A percentile compares a stretch with the other conserved stretches of the same genome.
Conservation (phyloP, 2,329 filamentous ascomycete genomes). For the Cryphonectria naterciae region DNA sequence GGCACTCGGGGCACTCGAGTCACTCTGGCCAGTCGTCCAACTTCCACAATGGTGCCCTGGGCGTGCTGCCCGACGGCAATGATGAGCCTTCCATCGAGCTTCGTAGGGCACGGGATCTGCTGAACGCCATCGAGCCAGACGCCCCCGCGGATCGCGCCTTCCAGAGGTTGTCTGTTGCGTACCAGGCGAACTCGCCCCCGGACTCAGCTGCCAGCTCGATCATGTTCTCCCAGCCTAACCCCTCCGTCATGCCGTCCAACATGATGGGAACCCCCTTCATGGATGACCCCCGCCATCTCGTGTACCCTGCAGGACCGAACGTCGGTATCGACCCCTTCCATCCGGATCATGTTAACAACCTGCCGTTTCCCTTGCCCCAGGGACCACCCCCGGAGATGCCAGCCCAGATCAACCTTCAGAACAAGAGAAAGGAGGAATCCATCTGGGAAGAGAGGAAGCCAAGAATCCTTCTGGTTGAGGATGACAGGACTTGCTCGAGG, state of each 20-base stretch:
- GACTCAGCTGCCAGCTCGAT: conserved; percentile 54
- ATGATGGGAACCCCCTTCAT: conserved; percentile 57
- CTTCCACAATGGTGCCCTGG: conserved; percentile 46
- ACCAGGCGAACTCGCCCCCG: conserved; percentile 53
- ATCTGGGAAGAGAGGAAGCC: conserved; percentile 69
- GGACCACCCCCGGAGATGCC: conserved; percentile 57
- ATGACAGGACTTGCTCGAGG: conserved; percentile 68
- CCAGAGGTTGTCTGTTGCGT: conserved; percentile 58
- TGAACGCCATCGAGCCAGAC: conserved; percentile 57
- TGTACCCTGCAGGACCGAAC: conserved; percentile 89
- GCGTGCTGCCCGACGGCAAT: conserved; percentile 49
- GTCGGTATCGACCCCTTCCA: conserved; percentile 95
- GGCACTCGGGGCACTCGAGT: conserved; percentile 43
- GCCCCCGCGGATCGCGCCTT: conserved; percentile 58
- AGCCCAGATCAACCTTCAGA: conserved; percentile 42
- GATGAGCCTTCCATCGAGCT: conserved; percentile 56
- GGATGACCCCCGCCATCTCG: conserved; percentile 66
- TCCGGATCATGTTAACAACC: conserved; percentile 91
- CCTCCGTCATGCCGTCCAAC: conserved; percentile 42
- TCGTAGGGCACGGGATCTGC: conserved; percentile 59
- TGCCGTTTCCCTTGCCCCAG: conserved; percentile 79
- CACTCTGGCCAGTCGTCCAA: conserved; percentile 44
- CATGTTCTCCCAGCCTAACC: conserved; percentile 59
- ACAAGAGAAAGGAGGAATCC: conserved; percentile 45
- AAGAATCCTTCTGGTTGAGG: conserved; percentile 88